These are phyloP conservation scores for Xylaria scruposa DNA, from an alignment of 495 filamentous ascomycete genomes.

Conservation along the genomic window DNA sequence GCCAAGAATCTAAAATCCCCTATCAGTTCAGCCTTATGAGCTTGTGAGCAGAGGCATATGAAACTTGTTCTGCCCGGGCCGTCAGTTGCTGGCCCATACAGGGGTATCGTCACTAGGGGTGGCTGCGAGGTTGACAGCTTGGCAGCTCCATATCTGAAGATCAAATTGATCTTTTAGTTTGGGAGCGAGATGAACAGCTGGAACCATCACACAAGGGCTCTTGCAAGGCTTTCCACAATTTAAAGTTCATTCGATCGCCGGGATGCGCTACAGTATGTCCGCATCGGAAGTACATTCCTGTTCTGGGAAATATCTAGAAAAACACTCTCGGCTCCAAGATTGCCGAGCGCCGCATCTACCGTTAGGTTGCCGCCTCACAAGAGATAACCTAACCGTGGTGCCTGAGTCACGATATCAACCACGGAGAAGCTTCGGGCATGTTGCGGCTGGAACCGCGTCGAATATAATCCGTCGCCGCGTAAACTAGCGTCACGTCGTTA, in stretches of 20 bases:
- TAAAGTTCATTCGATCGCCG: neutral
- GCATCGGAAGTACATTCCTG: neutral
- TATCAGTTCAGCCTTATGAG: neutral
- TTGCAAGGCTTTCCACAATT: neutral
- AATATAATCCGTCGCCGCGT: neutral
- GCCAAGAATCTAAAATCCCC: neutral
- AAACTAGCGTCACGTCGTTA: neutral
- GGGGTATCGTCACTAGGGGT: neutral
- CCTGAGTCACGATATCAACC: neutral
- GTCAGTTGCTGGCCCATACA: neutral
- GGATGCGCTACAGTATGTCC: neutral
- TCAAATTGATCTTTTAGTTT: neutral
- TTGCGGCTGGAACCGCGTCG: neutral
- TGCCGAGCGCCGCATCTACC: neutral
- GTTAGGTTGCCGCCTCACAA: neutral
- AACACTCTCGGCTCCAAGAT: neutral
- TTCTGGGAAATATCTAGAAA: constrained; percentile 1
- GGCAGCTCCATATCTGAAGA: neutral
- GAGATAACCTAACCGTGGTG: neutral
- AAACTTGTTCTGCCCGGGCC: neutral
- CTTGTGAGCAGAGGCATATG: neutral
- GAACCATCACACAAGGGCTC: neutral
- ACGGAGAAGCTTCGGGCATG: neutral
- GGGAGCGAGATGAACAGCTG: neutral
- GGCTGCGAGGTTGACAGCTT: neutral